A percentile compares a stretch with the other conserved stretches of the same genome.
Conservation (phyloP, 371 early-diverging fungal species). For the Furculomyces boomerangus region DNA sequence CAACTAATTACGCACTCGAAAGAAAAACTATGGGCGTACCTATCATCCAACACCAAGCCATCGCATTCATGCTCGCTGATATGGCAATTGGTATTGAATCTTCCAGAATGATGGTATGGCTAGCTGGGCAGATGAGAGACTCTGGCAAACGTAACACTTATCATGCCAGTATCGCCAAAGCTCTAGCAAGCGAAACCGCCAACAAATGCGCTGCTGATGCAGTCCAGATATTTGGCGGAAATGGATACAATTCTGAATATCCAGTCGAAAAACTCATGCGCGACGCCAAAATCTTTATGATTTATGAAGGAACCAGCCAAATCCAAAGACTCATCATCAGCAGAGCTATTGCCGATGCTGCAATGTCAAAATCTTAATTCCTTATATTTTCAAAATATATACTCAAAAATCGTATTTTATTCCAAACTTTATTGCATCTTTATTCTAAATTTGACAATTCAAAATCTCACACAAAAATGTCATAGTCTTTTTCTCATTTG, state of each 20-base stretch:
- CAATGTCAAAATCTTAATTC: background rate
- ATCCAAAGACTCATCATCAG: conserved; percentile 85
- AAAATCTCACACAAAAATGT: background rate
- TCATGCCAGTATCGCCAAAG: conserved; percentile 90
- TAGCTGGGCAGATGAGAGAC: conserved; percentile 72
- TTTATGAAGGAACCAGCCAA: conserved; percentile 93
- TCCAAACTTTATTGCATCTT: background rate
- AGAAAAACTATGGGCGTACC: conserved; percentile 91
- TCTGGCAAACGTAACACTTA: conserved; percentile 74
- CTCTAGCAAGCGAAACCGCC: conserved; percentile 82
- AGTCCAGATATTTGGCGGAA: conserved; percentile 93
- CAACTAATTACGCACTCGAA: conserved; percentile 70
- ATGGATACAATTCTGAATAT: conserved; percentile 79
- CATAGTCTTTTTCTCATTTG: background rate
- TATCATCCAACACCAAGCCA: conserved; percentile 81
- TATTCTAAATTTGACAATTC: background rate
- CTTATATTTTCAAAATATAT: background rate
- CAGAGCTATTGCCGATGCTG: conserved; percentile 39
- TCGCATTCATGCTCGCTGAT: conserved; percentile 91
- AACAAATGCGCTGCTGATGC: conserved; percentile 90
- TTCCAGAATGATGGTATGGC: conserved; percentile 73
- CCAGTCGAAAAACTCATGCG: conserved; percentile 82
- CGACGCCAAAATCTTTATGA: conserved; percentile 88
- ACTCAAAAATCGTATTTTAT: background rate
- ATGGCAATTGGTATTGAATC: conserved; percentile 86